Base-by-base conservation (phyloP, 129 eudicot species). In the Oenanthe sinensis region DNA sequence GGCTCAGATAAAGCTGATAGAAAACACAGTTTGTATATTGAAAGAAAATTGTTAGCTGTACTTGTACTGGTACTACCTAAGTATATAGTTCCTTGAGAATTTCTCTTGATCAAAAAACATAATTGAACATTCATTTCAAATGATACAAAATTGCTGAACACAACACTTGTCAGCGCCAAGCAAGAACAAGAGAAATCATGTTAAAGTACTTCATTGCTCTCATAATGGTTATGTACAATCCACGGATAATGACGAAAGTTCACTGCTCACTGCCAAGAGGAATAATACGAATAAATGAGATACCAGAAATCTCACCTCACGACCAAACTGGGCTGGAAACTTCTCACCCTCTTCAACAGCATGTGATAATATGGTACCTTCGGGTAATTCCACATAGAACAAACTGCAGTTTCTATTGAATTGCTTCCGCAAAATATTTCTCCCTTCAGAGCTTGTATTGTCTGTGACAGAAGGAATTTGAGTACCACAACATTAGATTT, bases 291-390 rank as follows among this genome's bases (percentile, higher is more conserved):
- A 36, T 1, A 10, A n/a, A n/a, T n/a, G 1, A 8, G 33, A 14
- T 44, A 79, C 28, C 26, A 63, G 10, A 48, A 6, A 77, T 78
- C 88, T 83, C 86, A 95, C 99, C 97, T 95, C 99, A 76, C 99
- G 99, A 24, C 99, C 99, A 82, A 95, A 95, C 75, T 95, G 99
- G 82, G 82, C 88, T 8, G 97, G 99, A 58, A 95, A 95, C 76
- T 88, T 92, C 85, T 91, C 97, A 55, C 85, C 90, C 77, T 92
- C 97, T 76, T 90, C 93, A 74, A 95, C 87, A 43, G 79, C 77
- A 76, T 87, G 97, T 24, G 81, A 85, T 75, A 95, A 54, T 74
- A 90, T 84, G 73, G 87, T 87, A 37, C 96, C 97, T 26, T 89
- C 96, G 71, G 97, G 97, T 50, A 95, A 89, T 85, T 95, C 95